Base-by-base conservation (phyloP, 2,329 filamentous ascomycete genomes). In the Allantophomopsis cytisporea region DNA sequence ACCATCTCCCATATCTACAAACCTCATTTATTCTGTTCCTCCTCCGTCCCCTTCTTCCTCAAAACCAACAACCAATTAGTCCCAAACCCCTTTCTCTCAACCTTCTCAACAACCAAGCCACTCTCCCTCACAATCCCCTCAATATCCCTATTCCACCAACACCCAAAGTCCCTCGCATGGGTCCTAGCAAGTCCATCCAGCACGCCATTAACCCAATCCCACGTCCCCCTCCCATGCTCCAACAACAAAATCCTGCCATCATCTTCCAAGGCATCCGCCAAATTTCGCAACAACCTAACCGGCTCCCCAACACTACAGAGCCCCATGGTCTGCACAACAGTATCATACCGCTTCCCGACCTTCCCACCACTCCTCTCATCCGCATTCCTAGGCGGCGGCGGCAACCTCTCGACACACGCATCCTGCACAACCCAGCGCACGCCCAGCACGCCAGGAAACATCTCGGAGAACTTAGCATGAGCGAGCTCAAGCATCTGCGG, bases 131-230 rank as follows among this genome's bases (percentile, higher is more conserved):
- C 65, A 21, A 79, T 62, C 28, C 50, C 57, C 48, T 69, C 67
- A 43, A 80, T 68, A 50, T 80, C 75, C 39, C 76, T 62, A 57
- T 80, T 80, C 74, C 74, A 80, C 76, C 76, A 80, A 58, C 76
- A 80, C 2, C 76, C 76, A 50, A 73, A 80, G 48, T 69, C 66
- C 16, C 62, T 59, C 42, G 76, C 77, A 50, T 80, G 76, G 16
- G 59, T 57, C 13, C 58, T 56, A 0, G 76, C 75, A 41, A 66
- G 65, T 45, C 58, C 60, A 56, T 80, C 75, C 23, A 80, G 56
- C 14, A 71, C 47, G 8, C 60, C 56, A 51, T 80, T 79, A 28
- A 80, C 57, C 39, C 71, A 59, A 5, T 62, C 60, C 55, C 63
- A 75, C 50, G 57, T 63, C 13, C 71, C 72, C 43, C 71, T 68